Conservation (phyloP, 225 moss, liverwort and hornwort species). For the Anthoceros angustus region DNA sequence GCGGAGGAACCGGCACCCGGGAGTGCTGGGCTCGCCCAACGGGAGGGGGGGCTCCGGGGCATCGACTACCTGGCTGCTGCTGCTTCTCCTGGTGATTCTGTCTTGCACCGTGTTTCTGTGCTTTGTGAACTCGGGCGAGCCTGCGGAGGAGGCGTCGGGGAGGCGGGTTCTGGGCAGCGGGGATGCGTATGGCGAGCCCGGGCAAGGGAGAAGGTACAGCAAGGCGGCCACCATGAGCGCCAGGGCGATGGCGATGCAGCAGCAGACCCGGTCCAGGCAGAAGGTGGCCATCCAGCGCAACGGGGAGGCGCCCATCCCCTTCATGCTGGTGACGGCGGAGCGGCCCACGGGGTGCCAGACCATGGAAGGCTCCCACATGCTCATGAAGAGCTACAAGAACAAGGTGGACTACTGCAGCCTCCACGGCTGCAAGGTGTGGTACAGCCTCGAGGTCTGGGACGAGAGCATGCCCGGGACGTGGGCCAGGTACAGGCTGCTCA, state of each 20-base stretch:
- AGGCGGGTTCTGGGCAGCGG: too few species aligned
- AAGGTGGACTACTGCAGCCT: slow-evolving; percentile 35
- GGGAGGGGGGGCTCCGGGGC: too few species aligned
- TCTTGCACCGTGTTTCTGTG: too few species aligned
- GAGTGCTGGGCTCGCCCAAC: too few species aligned
- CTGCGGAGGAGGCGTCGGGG: too few species aligned
- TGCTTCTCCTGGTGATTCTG: too few species aligned
- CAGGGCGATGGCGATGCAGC: neutral
- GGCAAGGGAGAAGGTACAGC: too few species aligned
- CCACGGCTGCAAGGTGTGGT: slow-evolving; percentile 30
- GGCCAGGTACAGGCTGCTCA: slow-evolving; percentile 17
- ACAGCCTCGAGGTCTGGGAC: slow-evolving; percentile 32
- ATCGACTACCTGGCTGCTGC: too few species aligned
- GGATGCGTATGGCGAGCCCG: too few species aligned
- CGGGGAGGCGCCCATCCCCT: neutral
- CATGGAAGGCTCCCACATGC: slow-evolving; percentile 20
- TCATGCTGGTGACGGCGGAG: slow-evolving; percentile 2
- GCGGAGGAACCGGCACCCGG: too few species aligned
- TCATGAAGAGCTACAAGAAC: slow-evolving; percentile 27
- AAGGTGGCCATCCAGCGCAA: neutral
- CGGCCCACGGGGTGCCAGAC: neutral
- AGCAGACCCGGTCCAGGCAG: neutral
- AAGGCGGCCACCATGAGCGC: neutral
- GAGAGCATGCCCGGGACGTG: slow-evolving; percentile 24
- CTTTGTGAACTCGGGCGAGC: too few species aligned